Evolutionary conservation across 352 stramenopile genomes (phyloP).

Genomic region (Pythium monospermum): DNA sequence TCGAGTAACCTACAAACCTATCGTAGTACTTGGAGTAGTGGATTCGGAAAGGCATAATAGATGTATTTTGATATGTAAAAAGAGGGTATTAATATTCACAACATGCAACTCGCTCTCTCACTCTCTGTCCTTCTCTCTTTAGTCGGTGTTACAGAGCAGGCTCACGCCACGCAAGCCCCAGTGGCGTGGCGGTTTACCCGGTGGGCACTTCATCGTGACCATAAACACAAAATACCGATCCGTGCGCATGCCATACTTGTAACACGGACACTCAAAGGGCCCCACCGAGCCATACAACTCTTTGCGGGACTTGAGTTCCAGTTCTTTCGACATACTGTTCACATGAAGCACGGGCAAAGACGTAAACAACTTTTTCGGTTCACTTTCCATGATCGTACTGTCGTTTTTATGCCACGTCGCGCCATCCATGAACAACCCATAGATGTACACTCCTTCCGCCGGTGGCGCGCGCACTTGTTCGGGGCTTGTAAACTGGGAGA

Average conservation of each 20-base stretch:
- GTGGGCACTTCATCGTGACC: slow-evolving; percentile 88
- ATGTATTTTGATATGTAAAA: not conserved
- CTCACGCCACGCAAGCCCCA: slow-evolving; percentile 93
- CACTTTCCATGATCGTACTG: slow-evolving; percentile 91
- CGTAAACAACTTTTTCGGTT: slow-evolving; percentile 96
- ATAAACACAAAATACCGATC: slow-evolving; percentile 97
- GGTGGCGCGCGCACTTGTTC: slow-evolving; percentile 89
- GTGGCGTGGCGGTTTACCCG: slow-evolving; percentile 88
- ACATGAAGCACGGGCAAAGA: slow-evolving; percentile 95
- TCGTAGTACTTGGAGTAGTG: slow-evolving; percentile 1
- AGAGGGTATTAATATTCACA: not conserved
- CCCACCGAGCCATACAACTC: slow-evolving; percentile 90
- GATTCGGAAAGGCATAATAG: not conserved
- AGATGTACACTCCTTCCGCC: slow-evolving; percentile 95
- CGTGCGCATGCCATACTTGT: slow-evolving; percentile 95
- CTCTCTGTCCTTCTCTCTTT: slow-evolving; percentile 1
- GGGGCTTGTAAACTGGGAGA: slow-evolving; percentile 91
- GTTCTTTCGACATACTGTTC: slow-evolving; percentile 92
- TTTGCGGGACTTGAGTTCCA: slow-evolving; percentile 90
- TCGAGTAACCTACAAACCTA: too few species aligned
- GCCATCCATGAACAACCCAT: slow-evolving; percentile 97
- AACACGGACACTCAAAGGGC: slow-evolving; percentile 94
- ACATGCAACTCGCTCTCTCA: too few species aligned
- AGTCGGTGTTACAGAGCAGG: slow-evolving; percentile 94
- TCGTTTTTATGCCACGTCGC: slow-evolving; percentile 94